Conservation (phyloP, 768 basidiomycete genomes). For the Phanerochaete sordida region DNA sequence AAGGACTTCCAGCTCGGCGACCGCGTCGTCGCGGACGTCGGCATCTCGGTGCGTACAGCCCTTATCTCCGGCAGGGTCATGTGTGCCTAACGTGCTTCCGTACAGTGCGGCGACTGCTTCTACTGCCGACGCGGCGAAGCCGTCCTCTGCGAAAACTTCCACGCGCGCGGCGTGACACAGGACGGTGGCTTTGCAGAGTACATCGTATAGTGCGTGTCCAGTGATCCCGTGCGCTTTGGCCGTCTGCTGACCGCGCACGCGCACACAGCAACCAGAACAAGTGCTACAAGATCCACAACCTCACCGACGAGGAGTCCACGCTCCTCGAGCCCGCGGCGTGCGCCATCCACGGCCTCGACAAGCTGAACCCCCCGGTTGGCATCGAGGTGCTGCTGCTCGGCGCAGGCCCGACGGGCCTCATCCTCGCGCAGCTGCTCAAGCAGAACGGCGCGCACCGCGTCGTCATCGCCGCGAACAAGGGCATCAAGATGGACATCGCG, state of each 20-base stretch:
- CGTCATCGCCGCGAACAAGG: slow-evolving; percentile 86
- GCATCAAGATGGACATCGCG: slow-evolving; percentile 87
- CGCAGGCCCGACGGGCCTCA: slow-evolving; percentile 91
- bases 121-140: slow-evolving; percentile 84
- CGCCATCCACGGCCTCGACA: slow-evolving; percentile 89
- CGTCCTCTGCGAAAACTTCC: slow-evolving; percentile 82
- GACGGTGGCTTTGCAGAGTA: slow-evolving; percentile 92
- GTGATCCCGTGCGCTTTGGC: not conserved
- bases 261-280: slow-evolving; percentile 51
- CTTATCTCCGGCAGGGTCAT: slow-evolving; percentile 2
- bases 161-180: slow-evolving; percentile 71
- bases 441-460: slow-evolving; percentile 79
- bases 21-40: slow-evolving; percentile 81
- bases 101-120: slow-evolving; percentile 79
- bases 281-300: slow-evolving; percentile 83
- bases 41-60: slow-evolving; percentile 51
- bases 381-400: slow-evolving; percentile 82
- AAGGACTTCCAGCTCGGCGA: slow-evolving; percentile 75
- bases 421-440: slow-evolving; percentile 84
- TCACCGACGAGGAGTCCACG: slow-evolving; percentile 84
- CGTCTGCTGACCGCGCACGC: not conserved
- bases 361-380: slow-evolving; percentile 78
- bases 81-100: not conserved
- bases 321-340: slow-evolving; percentile 89
- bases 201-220: slow-evolving; percentile 63